Percentiles rank a stretch among this genome's conserved stretches.
Conservation (phyloP, 768 basidiomycete species). For the Termitomyces sp. region DNA sequence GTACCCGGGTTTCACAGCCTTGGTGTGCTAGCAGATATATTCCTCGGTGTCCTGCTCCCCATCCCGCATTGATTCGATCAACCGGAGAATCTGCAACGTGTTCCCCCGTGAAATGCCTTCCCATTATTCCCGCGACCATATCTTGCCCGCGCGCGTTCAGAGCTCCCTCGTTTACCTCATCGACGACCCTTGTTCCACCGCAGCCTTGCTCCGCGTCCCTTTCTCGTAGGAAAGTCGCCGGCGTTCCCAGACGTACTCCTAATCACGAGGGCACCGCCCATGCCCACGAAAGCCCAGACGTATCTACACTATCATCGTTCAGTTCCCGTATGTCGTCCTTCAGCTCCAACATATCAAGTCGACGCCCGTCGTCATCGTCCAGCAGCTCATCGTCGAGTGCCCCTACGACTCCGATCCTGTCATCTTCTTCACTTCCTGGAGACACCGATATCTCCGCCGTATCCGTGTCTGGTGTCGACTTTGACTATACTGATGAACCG, state of each 20-base stretch:
- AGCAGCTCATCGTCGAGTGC: constrained; percentile 12
- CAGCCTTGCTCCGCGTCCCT: not conserved
- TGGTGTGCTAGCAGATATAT: constrained; percentile 22
- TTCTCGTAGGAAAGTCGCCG: constrained; percentile 15
- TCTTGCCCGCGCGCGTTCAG: constrained; percentile 3
- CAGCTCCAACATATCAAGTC: constrained; percentile 3
- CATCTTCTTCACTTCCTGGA: not conserved
- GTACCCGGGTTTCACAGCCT: not conserved
- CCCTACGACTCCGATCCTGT: constrained; percentile 9
- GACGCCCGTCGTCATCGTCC: constrained; percentile 13
- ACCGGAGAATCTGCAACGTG: no score
- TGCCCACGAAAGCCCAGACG: no score
- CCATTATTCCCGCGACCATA: not conserved
- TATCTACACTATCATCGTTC: no score
- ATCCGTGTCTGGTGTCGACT: constrained; percentile 8
- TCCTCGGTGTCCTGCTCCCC: constrained; percentile 19
- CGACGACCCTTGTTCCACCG: not conserved
- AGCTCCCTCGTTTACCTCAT: constrained; percentile 1
- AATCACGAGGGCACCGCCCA: constrained; percentile 8
- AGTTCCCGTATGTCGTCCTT: constrained; percentile 8
- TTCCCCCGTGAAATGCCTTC: no score
- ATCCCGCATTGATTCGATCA: constrained; percentile 19
- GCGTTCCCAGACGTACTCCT: constrained; percentile 22
- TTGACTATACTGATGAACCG: not conserved
- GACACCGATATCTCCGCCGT: not conserved